Evolutionary conservation across 2,329 filamentous ascomycete genomes (phyloP), one percentile per base, ranked within the genome.

Genomic region (Didymella sp.): DNA sequence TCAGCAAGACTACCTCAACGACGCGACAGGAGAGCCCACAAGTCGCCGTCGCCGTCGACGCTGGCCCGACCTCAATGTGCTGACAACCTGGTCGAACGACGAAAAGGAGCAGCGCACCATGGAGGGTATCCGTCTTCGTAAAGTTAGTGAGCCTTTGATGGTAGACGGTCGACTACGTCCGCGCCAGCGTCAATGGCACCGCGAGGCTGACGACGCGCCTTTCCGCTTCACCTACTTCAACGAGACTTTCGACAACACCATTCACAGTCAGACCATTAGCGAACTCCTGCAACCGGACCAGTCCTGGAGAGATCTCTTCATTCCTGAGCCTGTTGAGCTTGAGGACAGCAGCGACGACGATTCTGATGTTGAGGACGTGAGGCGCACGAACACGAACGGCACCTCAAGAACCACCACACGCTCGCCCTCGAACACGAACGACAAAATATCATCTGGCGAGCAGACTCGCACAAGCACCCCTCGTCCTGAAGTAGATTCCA

Each of bases 161-260:
- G 89, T 99, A 57, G 94, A 94, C 58, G 95, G 95, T 0, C 86
- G 95, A 51, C 79, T 99, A 41, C 87, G 95, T 5, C 92, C 93
- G 12, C 87, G 91, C 35, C 80, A 78, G 67, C 87, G 90, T 65
- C 85, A 85, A 13, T 99, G 94, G 94, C 94, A 92, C 73, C 86
- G 89, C 35, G 87, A 91, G 50, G 91, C 95, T 62, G 93, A 96
- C 59, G 94, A 97, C 63, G 87, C 89, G 0, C 95, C 95, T 0
- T 98, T 96, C 74, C 86, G 95, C 24, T 99, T 97, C 75, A 98
- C 95, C 0, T 99, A 99, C 76, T 99, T 99, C 82, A 98, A 98
- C 75, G 95, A 98, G 73, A 92, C 96, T 61, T 92, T 98, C 53
- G 89, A 92, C 69, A 96, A 91, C 75, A 99, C 95, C 0, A 96